Percentiles rank a stretch among this genome's conserved stretches.
These are phyloP conservation scores for Geosmithia flava DNA, from an alignment of 2,329 filamentous ascomycete genomes.

Conservation along the genomic window DNA sequence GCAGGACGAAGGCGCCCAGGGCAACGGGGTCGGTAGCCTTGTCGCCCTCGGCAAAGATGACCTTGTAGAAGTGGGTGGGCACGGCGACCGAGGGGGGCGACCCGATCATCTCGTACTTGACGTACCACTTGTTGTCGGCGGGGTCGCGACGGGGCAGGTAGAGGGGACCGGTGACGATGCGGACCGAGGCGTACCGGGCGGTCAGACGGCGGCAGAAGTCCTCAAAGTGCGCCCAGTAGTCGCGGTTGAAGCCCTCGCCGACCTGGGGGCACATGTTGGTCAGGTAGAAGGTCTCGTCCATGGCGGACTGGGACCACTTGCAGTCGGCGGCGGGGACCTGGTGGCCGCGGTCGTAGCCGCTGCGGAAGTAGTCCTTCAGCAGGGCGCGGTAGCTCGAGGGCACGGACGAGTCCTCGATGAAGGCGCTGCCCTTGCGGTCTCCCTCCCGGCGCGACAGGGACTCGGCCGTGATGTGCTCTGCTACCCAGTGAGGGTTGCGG, in stretches of 20 bases:
- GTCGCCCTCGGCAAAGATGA: conserved; percentile 90
- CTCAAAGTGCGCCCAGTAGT: conserved; percentile 99
- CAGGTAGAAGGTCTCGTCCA: conserved; percentile 90
- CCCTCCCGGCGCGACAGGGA: conserved; percentile 65
- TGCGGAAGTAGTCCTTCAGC: conserved; percentile 88
- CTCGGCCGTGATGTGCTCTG: conserved; percentile 87
- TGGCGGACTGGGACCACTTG: conserved; percentile 87
- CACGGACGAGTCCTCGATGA: conserved; percentile 69
- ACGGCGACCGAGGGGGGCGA: conserved; percentile 88
- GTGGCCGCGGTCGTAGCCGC: conserved; percentile 90
- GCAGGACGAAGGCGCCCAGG: conserved; percentile 86
- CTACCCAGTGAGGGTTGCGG: conserved; percentile 88
- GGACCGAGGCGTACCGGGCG: conserved; percentile 67
- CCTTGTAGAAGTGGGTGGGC: conserved; percentile 98
- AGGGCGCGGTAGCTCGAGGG: conserved; percentile 81
- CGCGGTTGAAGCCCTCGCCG: conserved; percentile 93
- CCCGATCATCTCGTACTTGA: conserved; percentile 91
- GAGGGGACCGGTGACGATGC: conserved; percentile 85
- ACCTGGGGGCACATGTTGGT: conserved; percentile 98
- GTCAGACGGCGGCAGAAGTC: conserved; percentile 88
- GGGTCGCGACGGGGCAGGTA: conserved; percentile 81
- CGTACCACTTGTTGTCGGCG: conserved; percentile 84
- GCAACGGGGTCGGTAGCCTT: conserved; percentile 60
- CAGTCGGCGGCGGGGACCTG: conserved; percentile 94
- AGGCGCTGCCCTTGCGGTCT: conserved; percentile 73